phyloP scores from a whole-genome alignment of 495 filamentous ascomycete species.

The Geoglossum glabrum region DNA sequence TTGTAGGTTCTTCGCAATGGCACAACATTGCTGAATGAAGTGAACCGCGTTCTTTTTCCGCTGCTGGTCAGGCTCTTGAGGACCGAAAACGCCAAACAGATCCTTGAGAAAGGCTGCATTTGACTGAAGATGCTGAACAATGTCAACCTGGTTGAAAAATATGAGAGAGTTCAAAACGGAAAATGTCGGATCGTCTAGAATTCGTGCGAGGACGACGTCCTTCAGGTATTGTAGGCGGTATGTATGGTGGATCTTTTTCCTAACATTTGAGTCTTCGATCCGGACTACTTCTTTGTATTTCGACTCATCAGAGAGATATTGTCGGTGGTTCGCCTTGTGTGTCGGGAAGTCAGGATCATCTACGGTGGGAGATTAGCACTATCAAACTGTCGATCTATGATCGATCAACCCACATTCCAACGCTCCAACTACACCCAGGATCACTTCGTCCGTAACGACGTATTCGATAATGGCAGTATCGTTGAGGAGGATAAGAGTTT shows the following conservation, averaged over 20 bases:
- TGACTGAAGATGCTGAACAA: constrained; percentile 73
- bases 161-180: constrained; percentile 94
- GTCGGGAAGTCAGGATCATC: constrained; percentile 97
- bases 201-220: constrained; percentile 88
- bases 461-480: constrained; percentile 86
- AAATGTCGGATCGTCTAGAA: constrained; percentile 93
- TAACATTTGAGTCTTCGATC: constrained; percentile 61
- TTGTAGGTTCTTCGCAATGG: constrained; percentile 86
- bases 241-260: constrained; percentile 84
- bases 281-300: constrained; percentile 91
- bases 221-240: constrained; percentile 97
- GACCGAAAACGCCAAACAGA: constrained; percentile 73
- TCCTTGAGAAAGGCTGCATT: constrained; percentile 63
- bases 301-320: constrained; percentile 72
- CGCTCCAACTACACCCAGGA: constrained; percentile 86
- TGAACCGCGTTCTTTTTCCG: constrained; percentile 86
- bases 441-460: constrained; percentile 71
- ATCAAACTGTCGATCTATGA: background rate
- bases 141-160: constrained; percentile 97
- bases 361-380: constrained; percentile 15
- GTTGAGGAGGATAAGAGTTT: constrained; percentile 81
- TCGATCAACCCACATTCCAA: constrained; percentile 49
- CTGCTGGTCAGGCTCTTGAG: constrained; percentile 36
- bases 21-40: constrained; percentile 92
- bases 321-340: constrained; percentile 93